Evolutionary conservation across 2,329 filamentous ascomycete species (phyloP), one percentile per base, ranked within the genome.

Genomic region (Clarireedia hainanense): DNA sequence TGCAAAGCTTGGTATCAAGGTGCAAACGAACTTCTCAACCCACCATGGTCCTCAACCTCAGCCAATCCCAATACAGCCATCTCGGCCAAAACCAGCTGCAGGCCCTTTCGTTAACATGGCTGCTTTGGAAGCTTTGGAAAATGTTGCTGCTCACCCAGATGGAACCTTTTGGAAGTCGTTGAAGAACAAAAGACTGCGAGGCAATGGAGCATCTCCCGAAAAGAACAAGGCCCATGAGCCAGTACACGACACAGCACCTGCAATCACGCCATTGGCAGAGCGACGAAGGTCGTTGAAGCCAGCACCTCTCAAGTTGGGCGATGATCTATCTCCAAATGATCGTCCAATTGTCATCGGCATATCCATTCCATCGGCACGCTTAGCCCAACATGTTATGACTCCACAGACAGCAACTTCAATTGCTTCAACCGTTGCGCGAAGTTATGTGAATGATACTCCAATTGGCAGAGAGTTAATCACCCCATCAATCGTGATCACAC

Each of bases 261-360:
- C 39, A 34, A 30, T 26, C 5, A 42, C 26, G 40, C 52, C 52
- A 30, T 37, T 55, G 5, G 52, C 45, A 50, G 52, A 50, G 27
- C 34, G 45, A 39, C 36, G 47, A 23, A 50, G 17, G 6, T 53
- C 50, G 42, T 49, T 42, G 24, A 52, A 47, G 30, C 57, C 55
- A 39, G 54, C 59, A 47, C 52, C 55, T 14, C 36, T 61, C 15
- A 64, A 59, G 24, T 43, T 56, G 17, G 57, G 39, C 14, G 61
- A 61, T 56, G 81, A 83, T 58, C 74, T 88, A 4, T 88, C 86
- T 14, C 86, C 86, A 0, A 80, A 79, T 57, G 83, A 86, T 63
- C 76, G 82, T n/a, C 84, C 84, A 1, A 90, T 90, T 57, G 78
- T 86, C 43, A 90, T 89, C 61, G 86, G 86, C 12, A 82, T 90